These are phyloP conservation scores for Diversispora eburnea DNA, from an alignment of 192 early-diverging fungal species.

Conservation along the genomic window DNA sequence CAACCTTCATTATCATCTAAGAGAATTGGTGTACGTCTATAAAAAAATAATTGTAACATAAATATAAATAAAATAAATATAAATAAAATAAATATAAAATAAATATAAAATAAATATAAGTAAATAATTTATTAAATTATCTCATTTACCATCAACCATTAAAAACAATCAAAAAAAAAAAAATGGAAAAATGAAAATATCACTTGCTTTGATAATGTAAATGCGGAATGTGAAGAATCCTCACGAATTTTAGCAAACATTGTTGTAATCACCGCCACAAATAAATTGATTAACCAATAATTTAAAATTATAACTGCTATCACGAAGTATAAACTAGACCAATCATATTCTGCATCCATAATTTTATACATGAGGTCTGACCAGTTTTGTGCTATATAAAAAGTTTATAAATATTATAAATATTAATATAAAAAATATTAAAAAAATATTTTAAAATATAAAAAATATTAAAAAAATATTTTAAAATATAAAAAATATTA, in stretches of 20 bases:
- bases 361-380: slow-evolving; percentile 57
- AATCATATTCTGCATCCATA: slow-evolving; percentile 55
- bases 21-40: slow-evolving; percentile 22
- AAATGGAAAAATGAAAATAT: not conserved
- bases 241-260: slow-evolving; percentile 67
- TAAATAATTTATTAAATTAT: not conserved
- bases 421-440: not conserved
- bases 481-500: not conserved
- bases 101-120: not conserved
- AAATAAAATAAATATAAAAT: not conserved
- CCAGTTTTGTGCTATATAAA: slow-evolving; percentile 50
- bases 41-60: not conserved
- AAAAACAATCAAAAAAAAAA: not conserved
- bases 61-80: not conserved
- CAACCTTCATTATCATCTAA: slow-evolving; percentile 17
- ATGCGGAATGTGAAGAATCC: slow-evolving; percentile 54
- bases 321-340: slow-evolving; percentile 54
- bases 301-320: slow-evolving; percentile 57
- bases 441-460: slow-evolving; percentile 2
- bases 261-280: slow-evolving; percentile 62
- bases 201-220: slow-evolving; percentile 46
- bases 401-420: too few species aligned
- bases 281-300: slow-evolving; percentile 62
- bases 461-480: not conserved
- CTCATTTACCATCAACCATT: not conserved